phyloP scores from a whole-genome alignment of 139 green algal species.

The Chlorella sp. region DNA sequence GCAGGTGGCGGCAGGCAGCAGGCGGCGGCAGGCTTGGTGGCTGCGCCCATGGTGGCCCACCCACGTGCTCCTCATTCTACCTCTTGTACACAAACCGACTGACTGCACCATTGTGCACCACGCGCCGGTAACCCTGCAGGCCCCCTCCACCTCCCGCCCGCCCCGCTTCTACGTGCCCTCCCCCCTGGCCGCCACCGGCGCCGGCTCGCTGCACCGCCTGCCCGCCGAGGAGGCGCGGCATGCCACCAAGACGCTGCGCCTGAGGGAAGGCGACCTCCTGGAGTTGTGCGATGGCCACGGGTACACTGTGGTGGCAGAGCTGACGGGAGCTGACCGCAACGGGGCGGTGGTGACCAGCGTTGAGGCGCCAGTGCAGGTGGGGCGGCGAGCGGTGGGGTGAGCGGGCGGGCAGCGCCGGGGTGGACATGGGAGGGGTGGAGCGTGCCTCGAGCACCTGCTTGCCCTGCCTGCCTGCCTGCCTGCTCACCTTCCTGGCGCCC shows the following conservation, averaged over 20 bases:
- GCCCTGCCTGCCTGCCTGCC: neutral
- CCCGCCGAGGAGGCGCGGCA: conserved; percentile 2
- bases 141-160: neutral
- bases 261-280: conserved; percentile 62
- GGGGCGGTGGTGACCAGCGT: neutral
- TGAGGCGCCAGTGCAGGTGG: neutral
- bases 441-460: too few relatives aligned
- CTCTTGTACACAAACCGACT: too few relatives aligned
- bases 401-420: neutral
- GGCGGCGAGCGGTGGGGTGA: neutral
- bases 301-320: conserved; percentile 33
- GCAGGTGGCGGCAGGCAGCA: neutral
- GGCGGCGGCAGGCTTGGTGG: neutral
- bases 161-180: conserved; percentile 28
- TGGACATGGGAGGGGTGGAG: too few relatives aligned
- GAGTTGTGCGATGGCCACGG: conserved; percentile 84
- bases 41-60: neutral
- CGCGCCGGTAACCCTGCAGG: neutral
- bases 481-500: neutral
- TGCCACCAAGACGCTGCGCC: conserved; percentile 50
- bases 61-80: too few relatives aligned
- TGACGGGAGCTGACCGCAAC: neutral
- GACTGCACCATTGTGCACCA: neutral
- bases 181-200: neutral
- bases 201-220: neutral